Evolutionary conservation across 495 filamentous ascomycete genomes (phyloP).

Genomic region (Lasiosphaeriaceae sp.): DNA sequence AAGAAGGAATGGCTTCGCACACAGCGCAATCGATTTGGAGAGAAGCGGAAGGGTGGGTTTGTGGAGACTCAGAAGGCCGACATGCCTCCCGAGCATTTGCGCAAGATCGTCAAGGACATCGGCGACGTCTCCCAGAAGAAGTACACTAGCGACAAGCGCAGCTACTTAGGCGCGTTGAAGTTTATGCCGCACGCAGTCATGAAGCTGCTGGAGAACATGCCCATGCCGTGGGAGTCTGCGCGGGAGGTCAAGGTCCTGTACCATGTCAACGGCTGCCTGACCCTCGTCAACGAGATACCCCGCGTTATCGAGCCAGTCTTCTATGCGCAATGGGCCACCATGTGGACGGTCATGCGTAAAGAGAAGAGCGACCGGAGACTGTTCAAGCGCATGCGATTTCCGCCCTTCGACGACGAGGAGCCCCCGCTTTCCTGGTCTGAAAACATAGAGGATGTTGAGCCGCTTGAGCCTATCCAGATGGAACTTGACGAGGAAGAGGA

Average conservation of each 20-base stretch:
- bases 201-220: slow-evolving; percentile 99
- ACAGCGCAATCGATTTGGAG: slow-evolving; percentile 90
- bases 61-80: slow-evolving; percentile 98
- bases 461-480: slow-evolving; percentile 97
- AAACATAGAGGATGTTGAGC: slow-evolving; percentile 98
- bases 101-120: slow-evolving; percentile 98
- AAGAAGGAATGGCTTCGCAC: slow-evolving; percentile 97
- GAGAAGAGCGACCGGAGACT: slow-evolving; percentile 95
- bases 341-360: slow-evolving; percentile 98
- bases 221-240: slow-evolving; percentile 98
- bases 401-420: slow-evolving; percentile 98
- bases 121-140: slow-evolving; percentile 99
- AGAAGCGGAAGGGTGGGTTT: slow-evolving; percentile 94
- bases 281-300: slow-evolving; percentile 94
- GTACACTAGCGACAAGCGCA: slow-evolving; percentile 97
- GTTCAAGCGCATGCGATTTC: slow-evolving; percentile 99
- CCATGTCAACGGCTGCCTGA: slow-evolving; percentile 96
- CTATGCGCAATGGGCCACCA: slow-evolving; percentile 98
- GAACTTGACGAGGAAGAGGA: slow-evolving; percentile 97
- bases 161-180: slow-evolving; percentile 94
- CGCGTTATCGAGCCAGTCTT: slow-evolving; percentile 98
- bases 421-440: slow-evolving; percentile 97
- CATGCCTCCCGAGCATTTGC: slow-evolving; percentile 97
- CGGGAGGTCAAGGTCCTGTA: slow-evolving; percentile 97
- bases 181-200: slow-evolving; percentile 99